These are phyloP conservation scores for Annulohypoxylon bovei DNA, from an alignment of 495 filamentous ascomycete species.

Conservation along the genomic window DNA sequence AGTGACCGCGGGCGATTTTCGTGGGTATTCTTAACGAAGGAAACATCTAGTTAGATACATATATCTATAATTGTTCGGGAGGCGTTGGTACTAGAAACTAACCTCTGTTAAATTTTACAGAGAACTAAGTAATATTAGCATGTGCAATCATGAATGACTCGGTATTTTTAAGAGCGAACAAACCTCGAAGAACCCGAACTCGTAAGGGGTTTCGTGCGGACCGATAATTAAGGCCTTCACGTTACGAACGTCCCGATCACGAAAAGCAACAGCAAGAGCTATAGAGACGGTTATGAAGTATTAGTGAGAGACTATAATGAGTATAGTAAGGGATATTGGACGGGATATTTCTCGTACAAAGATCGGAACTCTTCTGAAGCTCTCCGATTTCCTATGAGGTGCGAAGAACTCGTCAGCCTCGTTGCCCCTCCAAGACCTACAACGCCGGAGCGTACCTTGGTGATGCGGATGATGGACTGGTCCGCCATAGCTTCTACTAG, in stretches of 20 bases:
- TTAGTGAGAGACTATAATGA: conserved; percentile 22
- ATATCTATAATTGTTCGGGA: background rate
- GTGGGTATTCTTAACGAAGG: conserved; percentile 77
- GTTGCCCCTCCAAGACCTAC: conserved; percentile 40
- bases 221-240: conserved; percentile 91
- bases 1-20: conserved; percentile 77
- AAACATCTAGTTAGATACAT: conserved; percentile 13
- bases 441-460: conserved; percentile 65
- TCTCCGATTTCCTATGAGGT: conserved; percentile 78
- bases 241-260: conserved; percentile 87
- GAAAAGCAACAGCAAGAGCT: conserved; percentile 87
- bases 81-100: conserved; percentile 2
- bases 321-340: background rate
- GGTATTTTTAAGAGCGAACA: conserved; percentile 24
- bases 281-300: conserved; percentile 4
- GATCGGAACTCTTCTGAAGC: conserved; percentile 79
- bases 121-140: conserved; percentile 62
- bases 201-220: conserved; percentile 93
- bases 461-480: conserved; percentile 86
- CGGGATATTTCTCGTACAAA: conserved; percentile 69
- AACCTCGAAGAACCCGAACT: conserved; percentile 97
- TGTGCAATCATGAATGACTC: background rate
- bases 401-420: conserved; percentile 51
- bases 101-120: conserved; percentile 74
- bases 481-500: conserved; percentile 69